A percentile compares a stretch with the other conserved stretches of the same genome.
Conservation (phyloP, 2,329 filamentous ascomycete genomes). For the Chaetomium sp. region DNA sequence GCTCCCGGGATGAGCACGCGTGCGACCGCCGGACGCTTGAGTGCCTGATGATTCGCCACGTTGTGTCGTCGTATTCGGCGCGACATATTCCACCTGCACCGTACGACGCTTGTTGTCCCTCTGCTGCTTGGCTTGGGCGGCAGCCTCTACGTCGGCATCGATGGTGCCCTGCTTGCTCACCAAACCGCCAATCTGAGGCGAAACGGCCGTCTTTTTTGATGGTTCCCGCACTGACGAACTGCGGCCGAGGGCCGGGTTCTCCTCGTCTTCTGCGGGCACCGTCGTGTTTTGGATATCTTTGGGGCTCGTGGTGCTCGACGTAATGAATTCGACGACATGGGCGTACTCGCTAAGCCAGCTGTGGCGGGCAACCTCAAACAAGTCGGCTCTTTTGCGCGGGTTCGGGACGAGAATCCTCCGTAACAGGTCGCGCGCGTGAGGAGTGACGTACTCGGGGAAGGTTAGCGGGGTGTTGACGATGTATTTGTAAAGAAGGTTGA, state of each 20-base stretch:
- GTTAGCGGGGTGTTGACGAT: conserved; percentile 96
- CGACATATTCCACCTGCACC: conserved; percentile 96
- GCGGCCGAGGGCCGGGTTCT: conserved; percentile 69
- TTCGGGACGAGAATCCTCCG: conserved; percentile 94
- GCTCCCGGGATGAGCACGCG: conserved; percentile 57
- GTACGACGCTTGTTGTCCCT: conserved; percentile 91
- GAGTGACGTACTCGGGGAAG: conserved; percentile 98
- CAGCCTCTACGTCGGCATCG: conserved; percentile 63
- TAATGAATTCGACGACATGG: conserved; percentile 96
- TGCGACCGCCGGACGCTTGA: conserved; percentile 44
- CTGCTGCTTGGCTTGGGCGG: conserved; percentile 60
- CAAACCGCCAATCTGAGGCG: conserved; percentile 62
- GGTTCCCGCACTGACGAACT: conserved; percentile 92
- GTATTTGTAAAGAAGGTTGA: conserved; percentile 98
- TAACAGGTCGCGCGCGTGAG: conserved; percentile 89
- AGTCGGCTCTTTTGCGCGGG: conserved; percentile 87
- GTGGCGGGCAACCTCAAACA: conserved; percentile 96
- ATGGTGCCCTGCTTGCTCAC: conserved; percentile 74
- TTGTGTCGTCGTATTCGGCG: conserved; percentile 81
- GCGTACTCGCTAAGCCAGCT: conserved; percentile 98
- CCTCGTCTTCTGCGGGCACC: conserved; percentile 58
- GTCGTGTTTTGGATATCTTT: conserved; percentile 83
- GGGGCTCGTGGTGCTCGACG: conserved; percentile 87
- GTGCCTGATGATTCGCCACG: conserved; percentile 57
- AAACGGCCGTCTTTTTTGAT: conserved; percentile 63